Evolutionary conservation across 2,329 filamentous ascomycete genomes (phyloP).

Genomic region (Alternaria sp.): DNA sequence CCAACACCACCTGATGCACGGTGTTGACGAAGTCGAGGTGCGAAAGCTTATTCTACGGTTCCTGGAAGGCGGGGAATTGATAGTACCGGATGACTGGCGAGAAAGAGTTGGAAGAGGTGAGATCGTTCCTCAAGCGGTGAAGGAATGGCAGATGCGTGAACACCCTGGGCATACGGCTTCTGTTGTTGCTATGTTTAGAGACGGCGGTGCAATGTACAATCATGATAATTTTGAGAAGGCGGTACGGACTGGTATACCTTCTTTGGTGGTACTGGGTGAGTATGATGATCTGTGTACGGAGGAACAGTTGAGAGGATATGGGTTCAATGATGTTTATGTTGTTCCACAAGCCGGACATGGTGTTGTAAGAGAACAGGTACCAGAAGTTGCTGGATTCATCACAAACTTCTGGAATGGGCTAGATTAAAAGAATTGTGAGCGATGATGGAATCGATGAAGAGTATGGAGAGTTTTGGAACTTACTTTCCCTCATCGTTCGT

Average conservation of each 20-base stretch:
- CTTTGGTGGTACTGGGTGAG: conserved; percentile 50
- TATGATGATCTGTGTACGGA: conserved; percentile 48
- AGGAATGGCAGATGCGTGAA: conserved; percentile 59
- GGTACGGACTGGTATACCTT: conserved; percentile 32
- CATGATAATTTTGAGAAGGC: conserved; percentile 46
- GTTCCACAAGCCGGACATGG: conserved; percentile 53
- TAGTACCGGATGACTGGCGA: conserved; percentile 58
- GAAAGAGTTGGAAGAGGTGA: conserved; percentile 54
- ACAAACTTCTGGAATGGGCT: conserved; percentile 39
- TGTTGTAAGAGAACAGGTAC: conserved; percentile 51
- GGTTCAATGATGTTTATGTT: conserved; percentile 50
- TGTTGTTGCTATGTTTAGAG: conserved; percentile 58
- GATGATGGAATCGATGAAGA: background rate
- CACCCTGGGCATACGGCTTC: conserved; percentile 59
- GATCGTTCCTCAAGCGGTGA: conserved; percentile 59
- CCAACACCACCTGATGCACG: conserved; percentile 26
- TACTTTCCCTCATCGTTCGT: background rate
- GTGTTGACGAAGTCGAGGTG: conserved; percentile 46
- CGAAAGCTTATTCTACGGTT: conserved; percentile 50
- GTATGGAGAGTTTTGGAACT: background rate
- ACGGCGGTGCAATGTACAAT: conserved; percentile 56
- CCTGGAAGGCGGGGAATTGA: conserved; percentile 56
- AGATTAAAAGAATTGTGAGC: background rate
- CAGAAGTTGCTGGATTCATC: conserved; percentile 50
- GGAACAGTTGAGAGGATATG: conserved; percentile 44